phyloP scores from a whole-genome alignment of 257 asterid species.

The Henckelia pumila region DNA sequence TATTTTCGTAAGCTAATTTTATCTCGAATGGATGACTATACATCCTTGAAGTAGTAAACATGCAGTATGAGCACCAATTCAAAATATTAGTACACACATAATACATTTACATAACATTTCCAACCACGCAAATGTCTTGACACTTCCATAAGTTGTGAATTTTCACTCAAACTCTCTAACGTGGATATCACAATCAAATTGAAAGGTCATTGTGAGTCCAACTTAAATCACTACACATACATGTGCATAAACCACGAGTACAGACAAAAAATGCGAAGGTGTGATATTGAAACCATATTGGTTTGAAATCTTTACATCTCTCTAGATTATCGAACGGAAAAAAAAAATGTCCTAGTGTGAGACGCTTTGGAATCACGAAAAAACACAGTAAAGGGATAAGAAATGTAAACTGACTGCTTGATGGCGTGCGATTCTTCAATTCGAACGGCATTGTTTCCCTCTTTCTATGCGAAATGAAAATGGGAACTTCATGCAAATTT shows the following conservation, averaged over 20 bases:
- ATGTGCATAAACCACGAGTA: constrained; percentile 5
- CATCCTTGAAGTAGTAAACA: neutral
- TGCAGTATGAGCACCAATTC: neutral
- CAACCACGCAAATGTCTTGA: neutral
- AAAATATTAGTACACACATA: neutral
- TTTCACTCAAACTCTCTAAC: constrained; percentile 5
- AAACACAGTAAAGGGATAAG: neutral
- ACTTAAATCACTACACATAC: constrained; percentile 3
- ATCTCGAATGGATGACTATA: neutral
- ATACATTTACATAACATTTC: neutral
- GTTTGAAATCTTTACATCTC: constrained; percentile 13
- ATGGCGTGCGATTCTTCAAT: constrained; percentile 29
- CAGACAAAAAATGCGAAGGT: neutral
- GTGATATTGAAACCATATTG: constrained; percentile 22
- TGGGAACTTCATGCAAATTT: constrained; percentile 27
- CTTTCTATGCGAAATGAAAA: constrained; percentile 18
- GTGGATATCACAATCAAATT: constrained; percentile 9
- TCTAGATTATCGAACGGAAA: neutral
- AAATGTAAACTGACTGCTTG: constrained; percentile 28
- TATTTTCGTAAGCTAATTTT: neutral
- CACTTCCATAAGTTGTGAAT: no score
- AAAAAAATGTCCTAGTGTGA: neutral
- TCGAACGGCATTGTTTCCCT: constrained; percentile 29
- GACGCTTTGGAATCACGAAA: neutral
- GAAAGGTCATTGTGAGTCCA: constrained; percentile 6